Base-by-base conservation (phyloP, 208 protist genomes). In the Angomonas deanei region DNA sequence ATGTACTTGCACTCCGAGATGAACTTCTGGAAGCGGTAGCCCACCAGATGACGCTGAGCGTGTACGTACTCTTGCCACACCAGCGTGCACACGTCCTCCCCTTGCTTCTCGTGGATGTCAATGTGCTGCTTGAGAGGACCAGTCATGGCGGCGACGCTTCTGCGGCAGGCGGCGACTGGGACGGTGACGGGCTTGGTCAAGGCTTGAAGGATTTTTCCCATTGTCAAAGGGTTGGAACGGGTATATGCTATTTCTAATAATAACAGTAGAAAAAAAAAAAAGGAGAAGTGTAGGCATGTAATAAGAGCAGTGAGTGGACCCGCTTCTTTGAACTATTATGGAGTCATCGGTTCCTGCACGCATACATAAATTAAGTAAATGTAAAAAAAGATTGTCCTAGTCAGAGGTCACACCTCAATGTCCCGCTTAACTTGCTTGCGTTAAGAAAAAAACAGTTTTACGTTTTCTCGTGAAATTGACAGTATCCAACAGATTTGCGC, bases 41-140 rank as follows among this genome's bases (percentile, higher is more conserved):
- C 62, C 31, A 92, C 49, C 42, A 92, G 76, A 5, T 61, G 61
- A 13, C 68, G 70, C 67, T 92, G 86, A 33, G 68, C 72, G 6
- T 66, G 63, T 28, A 76, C 68, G 64, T 88, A 92, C 67, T 92
- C 86, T 33, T 67, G 66, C 86, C 86, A 92, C 53, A 92, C 78
- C 15, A 57, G 74, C 10, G 68, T 72, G 15, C 74, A 84, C 30
- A 89, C 62, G 65, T 92, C 86, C 57, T 84, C 82, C 23, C 82
- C 82, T 21, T 63, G 72, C 15, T 68, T 76, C 31, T 82, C 72
- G 61, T 68, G 73, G 24, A 71, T 65, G 24, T 81, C 77, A 66
- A 92, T 88, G 68, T 92, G 81, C 19, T 66, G 74, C 68, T 92
- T 92, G 56, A 92, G 61, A 8, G 85, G 81, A 46, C 77, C 85